Conservation (phyloP, 2,329 filamentous ascomycete species). For the Fusarium algeriense region DNA sequence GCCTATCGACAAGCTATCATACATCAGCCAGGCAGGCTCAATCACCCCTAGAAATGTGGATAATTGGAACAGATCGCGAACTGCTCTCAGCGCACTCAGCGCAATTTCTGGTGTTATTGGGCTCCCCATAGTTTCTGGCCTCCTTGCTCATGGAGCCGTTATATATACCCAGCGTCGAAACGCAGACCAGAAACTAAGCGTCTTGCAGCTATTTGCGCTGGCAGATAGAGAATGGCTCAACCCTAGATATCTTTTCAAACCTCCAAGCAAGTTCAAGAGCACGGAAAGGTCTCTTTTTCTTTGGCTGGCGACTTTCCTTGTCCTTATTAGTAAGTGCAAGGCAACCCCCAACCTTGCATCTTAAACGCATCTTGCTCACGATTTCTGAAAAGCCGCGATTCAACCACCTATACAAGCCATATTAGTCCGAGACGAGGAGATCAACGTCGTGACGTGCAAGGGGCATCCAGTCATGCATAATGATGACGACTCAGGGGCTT, state of each 20-base stretch:
- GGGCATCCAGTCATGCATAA: background rate
- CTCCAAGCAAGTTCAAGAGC: fast-evolving
- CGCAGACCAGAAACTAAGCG: constrained; percentile 1
- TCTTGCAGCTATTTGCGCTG: constrained; percentile 20
- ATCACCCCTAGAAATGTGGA: background rate
- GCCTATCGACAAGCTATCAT: constrained; percentile 14
- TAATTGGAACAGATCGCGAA: background rate
- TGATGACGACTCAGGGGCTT: too few relatives aligned
- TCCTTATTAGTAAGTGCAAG: constrained; percentile 22
- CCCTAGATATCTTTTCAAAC: background rate
- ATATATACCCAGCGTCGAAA: constrained; percentile 28
- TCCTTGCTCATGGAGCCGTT: constrained; percentile 28
- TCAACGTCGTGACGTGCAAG: background rate
- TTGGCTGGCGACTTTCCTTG: constrained; percentile 6
- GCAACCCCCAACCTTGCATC: background rate
- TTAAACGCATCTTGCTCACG: background rate
- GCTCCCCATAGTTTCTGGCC: constrained; percentile 24
- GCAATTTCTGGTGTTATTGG: constrained; percentile 4
- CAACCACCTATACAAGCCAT: constrained; percentile 11
- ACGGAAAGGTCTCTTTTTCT: constrained; percentile 3
- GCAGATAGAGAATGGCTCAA: constrained; percentile 25
- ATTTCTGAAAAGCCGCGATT: constrained; percentile 3
- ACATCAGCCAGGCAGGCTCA: constrained; percentile 15
- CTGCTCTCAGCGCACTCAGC: background rate
- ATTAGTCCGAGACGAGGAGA: constrained; percentile 16